Conservation (phyloP, 495 filamentous ascomycete species). For the Ramalina intermedia region DNA sequence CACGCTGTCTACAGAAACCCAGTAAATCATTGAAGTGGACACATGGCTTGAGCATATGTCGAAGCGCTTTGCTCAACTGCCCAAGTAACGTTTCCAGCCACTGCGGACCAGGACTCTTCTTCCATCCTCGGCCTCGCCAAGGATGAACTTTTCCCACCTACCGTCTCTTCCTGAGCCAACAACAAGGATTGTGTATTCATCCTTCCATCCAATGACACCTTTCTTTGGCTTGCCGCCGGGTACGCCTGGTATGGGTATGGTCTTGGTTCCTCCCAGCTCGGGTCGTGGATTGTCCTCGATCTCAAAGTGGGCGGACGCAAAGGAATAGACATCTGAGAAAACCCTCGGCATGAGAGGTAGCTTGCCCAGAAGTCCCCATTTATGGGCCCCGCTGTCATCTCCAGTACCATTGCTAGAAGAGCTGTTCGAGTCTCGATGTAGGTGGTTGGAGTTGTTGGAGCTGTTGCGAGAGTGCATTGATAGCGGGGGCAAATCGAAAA, state of each 20-base stretch:
- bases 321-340: conserved; percentile 77
- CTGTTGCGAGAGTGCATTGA: conserved; percentile 15
- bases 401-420: conserved; percentile 18
- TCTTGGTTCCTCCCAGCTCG: conserved; percentile 19
- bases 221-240: conserved; percentile 48
- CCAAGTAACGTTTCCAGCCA: conserved; percentile 73
- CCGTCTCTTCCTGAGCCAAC: conserved; percentile 70
- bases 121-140: conserved; percentile 49
- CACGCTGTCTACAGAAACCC: too few relatives aligned
- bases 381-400: conserved; percentile 42
- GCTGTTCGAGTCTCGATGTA: conserved; percentile 28
- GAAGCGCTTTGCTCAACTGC: conserved; percentile 14
- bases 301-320: conserved; percentile 59
- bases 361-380: conserved; percentile 68
- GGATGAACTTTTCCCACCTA: conserved; percentile 70
- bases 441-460: conserved; percentile 7
- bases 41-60: too few relatives aligned
- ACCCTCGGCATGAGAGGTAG: conserved; percentile 65
- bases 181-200: conserved; percentile 53
- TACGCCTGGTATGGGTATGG: conserved; percentile 29
- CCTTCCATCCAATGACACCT: conserved; percentile 62
- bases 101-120: conserved; percentile 46
- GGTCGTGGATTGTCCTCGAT: conserved; percentile 52
- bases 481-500: conserved; percentile 60
- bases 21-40: too few relatives aligned